phyloP scores from a whole-genome alignment of 805 yeast species.

The Kluyveromyces starmeri region DNA sequence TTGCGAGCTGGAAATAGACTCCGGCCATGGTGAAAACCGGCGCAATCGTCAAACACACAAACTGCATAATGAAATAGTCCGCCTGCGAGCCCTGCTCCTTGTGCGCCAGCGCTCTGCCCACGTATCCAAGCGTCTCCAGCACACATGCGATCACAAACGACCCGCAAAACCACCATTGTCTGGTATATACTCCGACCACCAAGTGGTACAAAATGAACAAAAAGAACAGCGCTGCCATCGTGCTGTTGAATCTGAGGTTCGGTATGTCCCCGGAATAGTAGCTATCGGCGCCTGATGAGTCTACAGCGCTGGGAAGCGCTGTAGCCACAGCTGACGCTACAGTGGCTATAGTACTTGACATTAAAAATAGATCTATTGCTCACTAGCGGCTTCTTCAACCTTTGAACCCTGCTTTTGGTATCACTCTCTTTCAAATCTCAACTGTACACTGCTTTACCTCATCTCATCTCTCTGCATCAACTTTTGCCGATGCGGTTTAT shows the following conservation, averaged over 20 bases:
- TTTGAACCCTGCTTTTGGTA: too few species aligned
- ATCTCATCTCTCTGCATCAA: too few species aligned
- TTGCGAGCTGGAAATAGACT: constrained; percentile 62
- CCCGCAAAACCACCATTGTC: constrained; percentile 58
- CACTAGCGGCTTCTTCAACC: too few species aligned
- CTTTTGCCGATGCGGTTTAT: too few species aligned
- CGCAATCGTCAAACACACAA: constrained; percentile 61
- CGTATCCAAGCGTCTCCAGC: constrained; percentile 61
- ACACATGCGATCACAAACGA: constrained; percentile 48
- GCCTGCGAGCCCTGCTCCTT: constrained; percentile 25
- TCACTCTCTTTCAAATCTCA: too few species aligned
- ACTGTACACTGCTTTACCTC: too few species aligned
- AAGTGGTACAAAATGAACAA: constrained; percentile 34
- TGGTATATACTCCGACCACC: constrained; percentile 34
- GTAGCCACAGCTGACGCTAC: constrained; percentile 5
- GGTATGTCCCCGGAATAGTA: constrained; percentile 41
- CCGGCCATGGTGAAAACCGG: constrained; percentile 86
- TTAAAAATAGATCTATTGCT: background rate
- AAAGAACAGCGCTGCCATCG: constrained; percentile 47
- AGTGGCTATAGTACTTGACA: constrained; percentile 5
- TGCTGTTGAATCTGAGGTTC: constrained; percentile 46
- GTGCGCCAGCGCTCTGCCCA: constrained; percentile 46
- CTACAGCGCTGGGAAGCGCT: constrained; percentile 1
- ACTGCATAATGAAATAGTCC: constrained; percentile 50
- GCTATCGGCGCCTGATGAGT: constrained; percentile 7